A percentile compares a stretch with the other conserved stretches of the same genome.
Conservation (phyloP, 495 filamentous ascomycete genomes). For the Hypoxylon lienhwacheense region DNA sequence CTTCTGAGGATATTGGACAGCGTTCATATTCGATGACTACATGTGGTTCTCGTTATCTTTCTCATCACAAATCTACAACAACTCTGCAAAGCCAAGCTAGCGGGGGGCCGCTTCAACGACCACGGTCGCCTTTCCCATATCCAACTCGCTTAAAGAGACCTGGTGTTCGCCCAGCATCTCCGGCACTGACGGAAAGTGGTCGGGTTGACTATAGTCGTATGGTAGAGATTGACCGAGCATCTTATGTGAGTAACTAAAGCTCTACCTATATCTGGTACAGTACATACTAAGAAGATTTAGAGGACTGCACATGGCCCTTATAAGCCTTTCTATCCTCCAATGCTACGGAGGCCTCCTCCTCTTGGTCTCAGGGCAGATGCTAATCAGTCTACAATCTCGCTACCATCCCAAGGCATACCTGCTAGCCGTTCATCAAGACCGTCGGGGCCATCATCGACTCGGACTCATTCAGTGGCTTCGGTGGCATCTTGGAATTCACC, state of each 20-base stretch:
- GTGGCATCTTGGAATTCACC: constrained; percentile 33
- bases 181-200: constrained; percentile 57
- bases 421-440: constrained; percentile 31
- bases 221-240: constrained; percentile 52
- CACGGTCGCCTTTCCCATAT: constrained; percentile 65
- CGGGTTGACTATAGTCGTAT: constrained; percentile 53
- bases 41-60: constrained; percentile 53
- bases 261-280: constrained; percentile 3
- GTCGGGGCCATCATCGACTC: constrained; percentile 17
- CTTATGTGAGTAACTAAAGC: constrained; percentile 41
- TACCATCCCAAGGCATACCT: constrained; percentile 35
- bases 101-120: constrained; percentile 48
- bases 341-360: constrained; percentile 40
- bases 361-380: constrained; percentile 39
- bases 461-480: constrained; percentile 34
- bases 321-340: constrained; percentile 44
- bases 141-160: constrained; percentile 66
- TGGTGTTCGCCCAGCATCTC: constrained; percentile 64
- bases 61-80: constrained; percentile 55
- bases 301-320: constrained; percentile 48
- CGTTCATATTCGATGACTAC: constrained; percentile 64
- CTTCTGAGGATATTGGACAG: constrained; percentile 43
- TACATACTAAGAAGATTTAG: constrained; percentile 33
- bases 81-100: constrained; percentile 50
- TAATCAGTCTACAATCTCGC: constrained; percentile 43